Percentiles rank a stretch among this genome's conserved stretches.
phyloP scores from a whole-genome alignment of 1,139 yeast species.

The Hansenula sp. region DNA sequence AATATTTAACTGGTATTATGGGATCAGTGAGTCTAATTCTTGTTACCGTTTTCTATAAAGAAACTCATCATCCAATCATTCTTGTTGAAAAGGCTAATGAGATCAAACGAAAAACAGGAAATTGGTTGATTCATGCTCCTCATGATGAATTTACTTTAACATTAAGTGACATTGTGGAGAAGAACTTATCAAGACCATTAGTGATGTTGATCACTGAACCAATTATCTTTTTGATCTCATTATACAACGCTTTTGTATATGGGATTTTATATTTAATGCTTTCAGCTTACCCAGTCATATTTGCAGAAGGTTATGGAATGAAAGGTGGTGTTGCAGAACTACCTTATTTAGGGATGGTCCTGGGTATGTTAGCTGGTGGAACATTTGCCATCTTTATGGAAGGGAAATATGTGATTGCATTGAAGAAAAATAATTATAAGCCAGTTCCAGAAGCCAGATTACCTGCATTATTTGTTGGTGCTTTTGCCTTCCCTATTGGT shows the following conservation, averaged over 20 bases:
- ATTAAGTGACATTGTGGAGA: slow-evolving; percentile 61
- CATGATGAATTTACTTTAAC: slow-evolving; percentile 69
- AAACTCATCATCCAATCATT: slow-evolving; percentile 59
- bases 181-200: slow-evolving; percentile 68
- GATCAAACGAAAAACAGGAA: slow-evolving; percentile 54
- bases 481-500: slow-evolving; percentile 68
- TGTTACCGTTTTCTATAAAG: slow-evolving; percentile 46
- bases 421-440: slow-evolving; percentile 47
- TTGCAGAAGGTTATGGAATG: slow-evolving; percentile 58
- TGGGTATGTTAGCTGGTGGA: slow-evolving; percentile 65
- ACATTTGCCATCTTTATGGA: slow-evolving; percentile 30
- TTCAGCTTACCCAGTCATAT: slow-evolving; percentile 77
- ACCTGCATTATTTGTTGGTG: slow-evolving; percentile 70
- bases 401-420: slow-evolving; percentile 35
- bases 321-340: slow-evolving; percentile 54
- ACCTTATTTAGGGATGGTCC: slow-evolving; percentile 57
- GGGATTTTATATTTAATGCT: slow-evolving; percentile 76
- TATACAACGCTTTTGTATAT: slow-evolving; percentile 81
- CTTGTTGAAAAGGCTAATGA: slow-evolving; percentile 56
- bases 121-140: slow-evolving; percentile 83
- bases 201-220: slow-evolving; percentile 70
- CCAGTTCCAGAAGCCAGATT: slow-evolving; percentile 80
- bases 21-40: slow-evolving; percentile 41
- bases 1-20: slow-evolving; percentile 61
- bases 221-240: slow-evolving; percentile 59